Evolutionary conservation across 176 grass and related monocot species (phyloP).

Genomic region (Zea luxurians): DNA sequence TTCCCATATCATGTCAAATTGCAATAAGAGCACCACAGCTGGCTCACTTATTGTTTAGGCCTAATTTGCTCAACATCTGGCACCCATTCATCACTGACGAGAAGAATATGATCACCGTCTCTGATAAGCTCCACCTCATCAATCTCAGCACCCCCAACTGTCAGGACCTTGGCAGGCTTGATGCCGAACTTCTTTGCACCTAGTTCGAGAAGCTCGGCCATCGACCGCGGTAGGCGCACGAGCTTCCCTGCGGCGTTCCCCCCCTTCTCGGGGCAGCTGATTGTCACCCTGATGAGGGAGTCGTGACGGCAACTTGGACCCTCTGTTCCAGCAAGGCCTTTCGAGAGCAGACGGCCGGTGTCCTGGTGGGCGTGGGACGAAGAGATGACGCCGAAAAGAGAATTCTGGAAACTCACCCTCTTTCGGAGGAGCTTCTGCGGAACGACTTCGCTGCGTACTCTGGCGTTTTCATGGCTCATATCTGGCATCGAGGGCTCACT

Average conservation of each 20-base stretch:
- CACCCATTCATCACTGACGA: slow-evolving; percentile 48
- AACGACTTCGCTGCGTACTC: slow-evolving; percentile 20
- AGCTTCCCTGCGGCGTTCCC: slow-evolving; percentile 50
- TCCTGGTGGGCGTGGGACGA: slow-evolving; percentile 41
- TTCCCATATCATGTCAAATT: background rate
- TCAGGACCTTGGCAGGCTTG: slow-evolving; percentile 55
- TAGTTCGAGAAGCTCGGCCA: slow-evolving; percentile 67
- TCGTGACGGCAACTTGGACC: background rate
- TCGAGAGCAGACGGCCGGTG: slow-evolving; percentile 17
- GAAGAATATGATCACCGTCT: slow-evolving; percentile 77
- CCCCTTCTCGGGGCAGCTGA: slow-evolving; percentile 64
- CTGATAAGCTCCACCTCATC: slow-evolving; percentile 77
- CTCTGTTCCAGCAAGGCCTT: slow-evolving; percentile 12
- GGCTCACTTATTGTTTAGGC: background rate
- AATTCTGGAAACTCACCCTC: slow-evolving; percentile 80
- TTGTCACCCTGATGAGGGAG: slow-evolving; percentile 53
- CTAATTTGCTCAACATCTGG: slow-evolving; percentile 37
- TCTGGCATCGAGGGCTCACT: slow-evolving; percentile 62
- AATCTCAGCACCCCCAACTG: slow-evolving; percentile 67
- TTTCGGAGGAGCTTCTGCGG: slow-evolving; percentile 32
- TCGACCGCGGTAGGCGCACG: slow-evolving; percentile 61
- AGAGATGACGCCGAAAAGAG: slow-evolving; percentile 72
- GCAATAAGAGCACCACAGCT: background rate
- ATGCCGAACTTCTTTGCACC: slow-evolving; percentile 65
- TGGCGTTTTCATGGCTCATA: slow-evolving; percentile 22